phyloP scores from a whole-genome alignment of 768 basidiomycete species.

The Pilatotrama ljubarskyi region DNA sequence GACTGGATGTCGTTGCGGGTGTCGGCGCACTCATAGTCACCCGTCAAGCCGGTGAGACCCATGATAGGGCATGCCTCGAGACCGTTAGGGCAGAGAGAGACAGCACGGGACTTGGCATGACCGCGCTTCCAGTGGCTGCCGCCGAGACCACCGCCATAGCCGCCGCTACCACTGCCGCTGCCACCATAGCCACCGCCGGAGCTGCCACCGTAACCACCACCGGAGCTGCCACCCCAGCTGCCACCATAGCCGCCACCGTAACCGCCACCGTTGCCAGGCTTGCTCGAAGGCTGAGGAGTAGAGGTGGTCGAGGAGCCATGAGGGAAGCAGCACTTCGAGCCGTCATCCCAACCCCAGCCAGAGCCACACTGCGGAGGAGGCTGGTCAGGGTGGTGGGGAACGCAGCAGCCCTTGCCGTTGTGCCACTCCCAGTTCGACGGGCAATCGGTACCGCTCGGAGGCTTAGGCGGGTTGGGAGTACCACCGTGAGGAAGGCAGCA shows the following conservation, averaged over 20 bases:
- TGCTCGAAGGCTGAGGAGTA: slow-evolving; percentile 39
- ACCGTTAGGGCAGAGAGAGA: slow-evolving; percentile 51
- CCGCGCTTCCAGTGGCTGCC: slow-evolving; percentile 28
- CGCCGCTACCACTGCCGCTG: slow-evolving; percentile 36
- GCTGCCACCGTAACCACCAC: slow-evolving; percentile 34
- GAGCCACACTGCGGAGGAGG: slow-evolving; percentile 44
- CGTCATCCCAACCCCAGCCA: slow-evolving; percentile 47
- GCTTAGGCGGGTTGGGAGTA: slow-evolving; percentile 42
- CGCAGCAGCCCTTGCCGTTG: slow-evolving; percentile 49
- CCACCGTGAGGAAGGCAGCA: slow-evolving; percentile 51
- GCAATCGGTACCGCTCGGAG: slow-evolving; percentile 52
- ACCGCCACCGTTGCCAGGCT: slow-evolving; percentile 6
- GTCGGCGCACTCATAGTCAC: slow-evolving; percentile 67
- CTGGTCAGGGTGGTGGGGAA: slow-evolving; percentile 45
- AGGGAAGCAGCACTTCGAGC: slow-evolving; percentile 33
- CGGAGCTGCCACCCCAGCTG: slow-evolving; percentile 29
- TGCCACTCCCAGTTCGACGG: slow-evolving; percentile 53
- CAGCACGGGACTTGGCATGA: slow-evolving; percentile 38
- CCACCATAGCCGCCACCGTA: slow-evolving; percentile 21
- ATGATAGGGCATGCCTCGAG: slow-evolving; percentile 59
- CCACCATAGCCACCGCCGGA: slow-evolving; percentile 26
- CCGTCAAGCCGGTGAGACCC: slow-evolving; percentile 34
- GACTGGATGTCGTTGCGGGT: slow-evolving; percentile 60
- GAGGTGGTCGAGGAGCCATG: slow-evolving; percentile 26
- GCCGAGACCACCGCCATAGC: slow-evolving; percentile 18